Evolutionary conservation across 148 eudicot genomes (phyloP).

Genomic region (Amaranthus hypochondriacus): DNA sequence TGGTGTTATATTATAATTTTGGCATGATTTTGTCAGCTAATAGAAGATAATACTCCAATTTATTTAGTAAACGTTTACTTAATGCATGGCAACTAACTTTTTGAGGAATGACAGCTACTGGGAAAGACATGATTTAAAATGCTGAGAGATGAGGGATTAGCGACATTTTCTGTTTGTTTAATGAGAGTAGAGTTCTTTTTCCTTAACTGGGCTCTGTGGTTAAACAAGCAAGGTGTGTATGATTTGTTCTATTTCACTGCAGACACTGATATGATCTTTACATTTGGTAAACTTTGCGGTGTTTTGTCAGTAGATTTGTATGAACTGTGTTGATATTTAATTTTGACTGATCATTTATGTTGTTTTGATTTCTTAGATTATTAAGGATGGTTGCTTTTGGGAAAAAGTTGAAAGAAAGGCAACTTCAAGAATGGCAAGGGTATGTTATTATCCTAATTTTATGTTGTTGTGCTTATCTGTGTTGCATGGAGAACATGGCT

Average conservation of each 20-base stretch:
- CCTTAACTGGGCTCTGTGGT: neutral
- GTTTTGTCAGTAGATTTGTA: neutral
- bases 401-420: slow-evolving; percentile 86
- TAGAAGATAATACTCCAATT: slow-evolving; percentile 16
- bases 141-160: slow-evolving; percentile 7
- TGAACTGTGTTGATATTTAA: neutral
- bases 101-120: slow-evolving; percentile 14
- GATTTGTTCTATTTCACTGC: slow-evolving; percentile 2
- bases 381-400: slow-evolving; percentile 67
- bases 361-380: slow-evolving; percentile 21
- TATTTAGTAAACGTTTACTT: neutral
- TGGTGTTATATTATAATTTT: slow-evolving; percentile 1
- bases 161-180: neutral
- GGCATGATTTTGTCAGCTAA: slow-evolving; percentile 7
- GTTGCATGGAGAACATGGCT: neutral
- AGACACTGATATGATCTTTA: neutral
- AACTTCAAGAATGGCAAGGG: slow-evolving; percentile 94
- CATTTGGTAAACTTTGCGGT: neutral
- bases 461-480: neutral
- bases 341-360: neutral
- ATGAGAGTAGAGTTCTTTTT: slow-evolving; percentile 8
- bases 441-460: slow-evolving; percentile 21
- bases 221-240: neutral
- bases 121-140: slow-evolving; percentile 12
- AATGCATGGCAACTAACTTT: slow-evolving; percentile 18